A percentile compares a stretch with the other conserved stretches of the same genome.
These are phyloP conservation scores for Phaseolus lunatus DNA, from an alignment of 306 rosid genomes.

Conservation along the genomic window DNA sequence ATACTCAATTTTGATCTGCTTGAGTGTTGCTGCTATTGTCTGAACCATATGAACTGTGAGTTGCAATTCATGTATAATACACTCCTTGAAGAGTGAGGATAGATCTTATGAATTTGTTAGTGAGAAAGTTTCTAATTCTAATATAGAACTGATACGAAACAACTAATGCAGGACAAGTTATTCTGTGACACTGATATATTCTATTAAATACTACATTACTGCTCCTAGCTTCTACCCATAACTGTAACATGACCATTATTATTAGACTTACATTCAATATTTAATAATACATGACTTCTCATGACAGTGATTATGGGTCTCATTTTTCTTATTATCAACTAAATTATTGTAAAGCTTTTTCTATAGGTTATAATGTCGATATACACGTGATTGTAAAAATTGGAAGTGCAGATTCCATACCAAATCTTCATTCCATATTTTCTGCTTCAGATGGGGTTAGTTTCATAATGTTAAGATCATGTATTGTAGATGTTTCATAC, in stretches of 20 bases:
- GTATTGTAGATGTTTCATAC: constrained; percentile 36
- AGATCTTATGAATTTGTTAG: no score
- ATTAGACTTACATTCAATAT: neutral
- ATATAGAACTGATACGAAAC: no score
- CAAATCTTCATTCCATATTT: constrained; percentile 89
- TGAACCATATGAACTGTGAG: no score
- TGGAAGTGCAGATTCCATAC: constrained; percentile 97
- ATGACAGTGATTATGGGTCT: neutral
- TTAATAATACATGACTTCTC: neutral
- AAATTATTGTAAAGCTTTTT: constrained; percentile 40
- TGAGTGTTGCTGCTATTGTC: no score
- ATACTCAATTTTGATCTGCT: no score
- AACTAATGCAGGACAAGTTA: neutral
- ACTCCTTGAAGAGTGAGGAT: no score
- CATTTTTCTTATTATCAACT: constrained; percentile 40
- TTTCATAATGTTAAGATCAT: constrained; percentile 30
- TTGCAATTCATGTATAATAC: no score
- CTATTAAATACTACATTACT: neutral
- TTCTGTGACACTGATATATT: neutral
- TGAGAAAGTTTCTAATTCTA: neutral
- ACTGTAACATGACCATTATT: neutral
- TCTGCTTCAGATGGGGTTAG: constrained; percentile 97
- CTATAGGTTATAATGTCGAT: constrained; percentile 75
- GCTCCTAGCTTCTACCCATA: neutral
- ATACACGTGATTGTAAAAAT: constrained; percentile 90